These are phyloP conservation scores for Solanum pimpinellifolium DNA, from an alignment of 257 asterid genomes.

Conservation along the genomic window DNA sequence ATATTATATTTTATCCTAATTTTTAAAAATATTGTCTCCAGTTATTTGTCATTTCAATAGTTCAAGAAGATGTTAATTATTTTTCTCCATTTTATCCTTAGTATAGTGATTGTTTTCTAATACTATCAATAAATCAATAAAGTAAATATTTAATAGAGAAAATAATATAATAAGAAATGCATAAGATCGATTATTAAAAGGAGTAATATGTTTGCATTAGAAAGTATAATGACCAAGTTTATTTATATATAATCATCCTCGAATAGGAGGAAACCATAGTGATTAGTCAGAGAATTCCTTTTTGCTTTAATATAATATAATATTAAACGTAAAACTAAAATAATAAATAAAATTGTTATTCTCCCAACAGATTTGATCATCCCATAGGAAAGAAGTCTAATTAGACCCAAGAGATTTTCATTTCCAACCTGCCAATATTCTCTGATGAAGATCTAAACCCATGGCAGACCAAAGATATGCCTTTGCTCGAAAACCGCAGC, in stretches of 20 bases:
- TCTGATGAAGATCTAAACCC: background rate
- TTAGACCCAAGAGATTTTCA: background rate
- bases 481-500: slow-evolving; percentile 1
- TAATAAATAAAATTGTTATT: background rate
- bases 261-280: background rate
- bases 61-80: background rate
- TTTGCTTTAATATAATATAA: background rate
- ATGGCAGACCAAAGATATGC: slow-evolving; percentile 8
- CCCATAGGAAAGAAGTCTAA: background rate
- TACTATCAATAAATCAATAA: background rate
- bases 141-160: background rate
- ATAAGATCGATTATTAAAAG: background rate
- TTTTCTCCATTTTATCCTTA: background rate
- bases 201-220: background rate
- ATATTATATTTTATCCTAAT: background rate
- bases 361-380: background rate
- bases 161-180: background rate
- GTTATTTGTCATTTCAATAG: background rate
- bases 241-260: background rate
- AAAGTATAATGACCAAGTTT: background rate
- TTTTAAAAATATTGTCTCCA: background rate
- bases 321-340: background rate
- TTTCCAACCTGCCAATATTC: background rate
- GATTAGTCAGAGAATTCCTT: background rate
- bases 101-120: background rate